Evolutionary conservation across 2,329 filamentous ascomycete species (phyloP).

Genomic region (Daldinia sp.): DNA sequence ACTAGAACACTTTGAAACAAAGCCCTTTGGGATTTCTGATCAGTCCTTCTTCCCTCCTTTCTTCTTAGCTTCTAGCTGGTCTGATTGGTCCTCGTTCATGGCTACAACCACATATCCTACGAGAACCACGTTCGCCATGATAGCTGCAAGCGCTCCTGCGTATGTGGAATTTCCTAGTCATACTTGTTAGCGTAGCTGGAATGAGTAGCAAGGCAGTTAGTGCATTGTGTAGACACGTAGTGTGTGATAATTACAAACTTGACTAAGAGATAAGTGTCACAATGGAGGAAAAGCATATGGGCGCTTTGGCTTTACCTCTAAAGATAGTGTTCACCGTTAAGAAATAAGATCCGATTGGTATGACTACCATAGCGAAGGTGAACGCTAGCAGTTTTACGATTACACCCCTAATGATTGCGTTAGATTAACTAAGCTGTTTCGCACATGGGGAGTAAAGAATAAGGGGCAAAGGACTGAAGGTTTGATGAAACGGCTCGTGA

Average conservation of each 20-base stretch:
- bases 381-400: constrained; percentile 91
- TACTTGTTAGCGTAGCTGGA: neutral
- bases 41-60: constrained; percentile 58
- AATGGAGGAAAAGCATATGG: neutral
- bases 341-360: constrained; percentile 91
- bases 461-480: neutral
- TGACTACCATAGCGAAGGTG: constrained; percentile 87
- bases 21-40: constrained; percentile 13
- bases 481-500: constrained; percentile 5
- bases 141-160: constrained; percentile 83
- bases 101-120: constrained; percentile 92
- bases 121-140: constrained; percentile 91
- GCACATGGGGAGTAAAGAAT: neutral
- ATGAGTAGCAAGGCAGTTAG: neutral
- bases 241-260: neutral
- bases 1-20: neutral
- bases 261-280: neutral
- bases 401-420: constrained; percentile 66
- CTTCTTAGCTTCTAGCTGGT: constrained; percentile 54
- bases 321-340: constrained; percentile 79
- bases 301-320: constrained; percentile 62
- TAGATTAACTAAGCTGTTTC: constrained; percentile 13
- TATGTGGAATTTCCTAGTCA: constrained; percentile 82
- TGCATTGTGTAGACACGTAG: neutral
- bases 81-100: constrained; percentile 80